Evolutionary conservation across 1,139 yeast species (phyloP).

Genomic region (Lodderomyces jiufengensis): DNA sequence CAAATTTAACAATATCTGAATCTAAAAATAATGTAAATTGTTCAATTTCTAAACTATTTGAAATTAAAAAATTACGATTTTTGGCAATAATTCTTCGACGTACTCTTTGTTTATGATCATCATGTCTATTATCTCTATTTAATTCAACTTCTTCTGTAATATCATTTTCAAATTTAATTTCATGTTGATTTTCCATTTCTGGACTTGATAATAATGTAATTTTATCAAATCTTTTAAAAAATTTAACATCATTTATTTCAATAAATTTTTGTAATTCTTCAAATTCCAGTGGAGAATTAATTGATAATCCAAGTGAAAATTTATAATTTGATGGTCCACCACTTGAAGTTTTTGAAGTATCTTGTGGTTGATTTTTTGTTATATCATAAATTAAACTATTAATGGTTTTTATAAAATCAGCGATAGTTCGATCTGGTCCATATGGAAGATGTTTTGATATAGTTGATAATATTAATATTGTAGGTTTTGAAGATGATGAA

Average conservation of each 20-base stretch:
- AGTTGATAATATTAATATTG: slow-evolving; percentile 22
- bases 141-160: slow-evolving; percentile 27
- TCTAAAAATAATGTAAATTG: slow-evolving; percentile 43
- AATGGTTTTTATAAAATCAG: slow-evolving; percentile 24
- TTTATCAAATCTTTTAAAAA: slow-evolving; percentile 8
- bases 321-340: no score
- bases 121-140: slow-evolving; percentile 26
- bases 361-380: slow-evolving; percentile 13
- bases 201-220: slow-evolving; percentile 1
- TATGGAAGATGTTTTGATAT: slow-evolving; percentile 27
- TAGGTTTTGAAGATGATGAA: slow-evolving; percentile 10
- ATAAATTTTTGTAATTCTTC: slow-evolving; percentile 17
- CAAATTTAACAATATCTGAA: slow-evolving; percentile 34
- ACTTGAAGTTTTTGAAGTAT: no score
- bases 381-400: slow-evolving; percentile 13
- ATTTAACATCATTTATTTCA: slow-evolving; percentile 8
- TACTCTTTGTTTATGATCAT: slow-evolving; percentile 27
- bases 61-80: slow-evolving; percentile 34
- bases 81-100: slow-evolving; percentile 35
- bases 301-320: slow-evolving; percentile 28
- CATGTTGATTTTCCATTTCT: neutral
- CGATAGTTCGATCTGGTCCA: slow-evolving; percentile 23
- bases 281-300: slow-evolving; percentile 26
- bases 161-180: no score
- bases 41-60: slow-evolving; percentile 26